phyloP scores from a whole-genome alignment of 768 basidiomycete genomes.

The Amyloporia xantha region DNA sequence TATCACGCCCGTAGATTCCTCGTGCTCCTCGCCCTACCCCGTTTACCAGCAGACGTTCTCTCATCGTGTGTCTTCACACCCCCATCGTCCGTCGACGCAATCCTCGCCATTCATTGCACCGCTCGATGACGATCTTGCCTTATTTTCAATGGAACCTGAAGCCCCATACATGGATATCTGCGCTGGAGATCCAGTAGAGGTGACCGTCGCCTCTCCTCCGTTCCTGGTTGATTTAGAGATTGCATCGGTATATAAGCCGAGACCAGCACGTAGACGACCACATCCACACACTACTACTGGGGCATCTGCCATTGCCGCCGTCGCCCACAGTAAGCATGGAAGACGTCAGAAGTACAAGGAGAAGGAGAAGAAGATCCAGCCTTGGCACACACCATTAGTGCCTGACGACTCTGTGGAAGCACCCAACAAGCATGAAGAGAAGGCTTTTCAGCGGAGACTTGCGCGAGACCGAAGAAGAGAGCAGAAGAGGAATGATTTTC shows the following conservation, averaged over 20 bases:
- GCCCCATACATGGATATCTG: slow-evolving; percentile 7
- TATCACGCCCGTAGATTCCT: slow-evolving; percentile 7
- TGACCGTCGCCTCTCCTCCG: slow-evolving; percentile 2
- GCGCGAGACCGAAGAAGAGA: slow-evolving; percentile 48
- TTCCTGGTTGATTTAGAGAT: slow-evolving; percentile 59
- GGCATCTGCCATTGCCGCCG: slow-evolving; percentile 8
- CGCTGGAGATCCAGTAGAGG: slow-evolving; percentile 8
- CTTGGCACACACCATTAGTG: slow-evolving; percentile 15
- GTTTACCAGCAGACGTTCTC: slow-evolving; percentile 14
- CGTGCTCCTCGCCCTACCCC: background rate
- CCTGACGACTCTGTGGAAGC: background rate
- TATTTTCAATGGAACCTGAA: slow-evolving; percentile 45
- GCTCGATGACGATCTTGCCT: slow-evolving; percentile 25
- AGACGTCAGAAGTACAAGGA: slow-evolving; percentile 19
- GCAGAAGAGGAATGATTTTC: slow-evolving; percentile 28
- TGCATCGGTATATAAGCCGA: slow-evolving; percentile 65
- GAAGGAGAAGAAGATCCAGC: slow-evolving; percentile 19
- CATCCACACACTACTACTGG: slow-evolving; percentile 26
- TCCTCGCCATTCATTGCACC: slow-evolving; percentile 19
- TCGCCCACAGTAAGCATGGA: slow-evolving; percentile 14
- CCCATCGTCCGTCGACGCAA: slow-evolving; percentile 16
- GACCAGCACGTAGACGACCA: slow-evolving; percentile 46
- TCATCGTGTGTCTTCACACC: slow-evolving; percentile 22
- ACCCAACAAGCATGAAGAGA: slow-evolving; percentile 12
- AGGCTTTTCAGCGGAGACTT: slow-evolving; percentile 35